A percentile compares a stretch with the other conserved stretches of the same genome.
Evolutionary conservation across 345 rosid genomes (phyloP).

Genomic region (Mallotus nudiflorus): DNA sequence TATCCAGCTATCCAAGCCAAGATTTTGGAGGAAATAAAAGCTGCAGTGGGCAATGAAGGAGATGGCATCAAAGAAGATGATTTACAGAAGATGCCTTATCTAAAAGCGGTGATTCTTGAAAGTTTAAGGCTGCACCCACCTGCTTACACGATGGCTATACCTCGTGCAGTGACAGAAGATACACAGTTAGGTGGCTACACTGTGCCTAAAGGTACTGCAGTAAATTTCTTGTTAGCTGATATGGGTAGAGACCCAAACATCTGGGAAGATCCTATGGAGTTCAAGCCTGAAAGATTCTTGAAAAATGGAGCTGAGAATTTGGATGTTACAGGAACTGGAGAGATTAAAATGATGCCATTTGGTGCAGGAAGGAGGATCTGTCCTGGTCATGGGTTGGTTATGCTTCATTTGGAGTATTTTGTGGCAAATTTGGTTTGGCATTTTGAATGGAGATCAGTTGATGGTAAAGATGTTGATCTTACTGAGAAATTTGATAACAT

Average conservation of each 20-base stretch:
- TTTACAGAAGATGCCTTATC: background rate
- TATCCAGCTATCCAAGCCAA: background rate
- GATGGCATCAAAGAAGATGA: background rate
- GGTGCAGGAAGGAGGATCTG: constrained; percentile 8
- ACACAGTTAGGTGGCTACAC: background rate
- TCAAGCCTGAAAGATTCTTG: constrained; percentile 1
- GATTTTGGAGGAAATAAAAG: constrained; percentile 7
- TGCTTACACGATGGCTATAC: background rate
- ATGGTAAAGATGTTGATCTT: constrained; percentile 7
- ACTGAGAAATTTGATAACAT: constrained; percentile 7
- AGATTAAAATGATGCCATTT: constrained; percentile 16
- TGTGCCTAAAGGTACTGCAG: constrained; percentile 5
- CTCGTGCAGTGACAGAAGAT: constrained; percentile 1
- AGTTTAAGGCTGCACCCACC: constrained; percentile 9
- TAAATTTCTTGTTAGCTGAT: constrained; percentile 1
- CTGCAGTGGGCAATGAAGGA: background rate
- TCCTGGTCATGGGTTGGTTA: constrained; percentile 8
- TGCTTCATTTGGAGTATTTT: constrained; percentile 6
- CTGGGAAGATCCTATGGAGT: constrained; percentile 7
- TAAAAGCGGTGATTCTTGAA: constrained; percentile 15
- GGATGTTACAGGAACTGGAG: background rate
- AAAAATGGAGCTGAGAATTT: background rate
- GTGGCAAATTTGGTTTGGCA: constrained; percentile 12
- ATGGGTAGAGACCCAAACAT: constrained; percentile 8
- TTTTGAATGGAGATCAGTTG: background rate